Percentiles rank a stretch among this genome's conserved stretches.
These are phyloP conservation scores for Helianthus tuberosus DNA, from an alignment of 129 eudicot species.

Conservation along the genomic window DNA sequence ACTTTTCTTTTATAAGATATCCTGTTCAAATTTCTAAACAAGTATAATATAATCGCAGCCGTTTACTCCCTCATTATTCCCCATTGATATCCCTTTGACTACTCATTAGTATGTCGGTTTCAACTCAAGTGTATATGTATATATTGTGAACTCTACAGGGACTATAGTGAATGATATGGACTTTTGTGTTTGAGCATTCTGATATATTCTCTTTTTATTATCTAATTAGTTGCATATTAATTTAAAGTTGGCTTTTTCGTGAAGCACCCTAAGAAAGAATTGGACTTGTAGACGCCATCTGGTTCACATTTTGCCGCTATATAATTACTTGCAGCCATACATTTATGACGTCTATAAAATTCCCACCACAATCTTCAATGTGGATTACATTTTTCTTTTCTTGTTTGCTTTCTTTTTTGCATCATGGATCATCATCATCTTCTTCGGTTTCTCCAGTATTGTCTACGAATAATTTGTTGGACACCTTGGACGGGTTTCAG, in stretches of 20 bases:
- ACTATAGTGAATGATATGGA: no score
- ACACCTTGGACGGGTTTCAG: slow-evolving; percentile 30
- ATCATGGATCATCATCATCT: slow-evolving; percentile 29
- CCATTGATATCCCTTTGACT: no score
- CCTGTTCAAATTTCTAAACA: no score
- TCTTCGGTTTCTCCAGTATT: slow-evolving; percentile 23
- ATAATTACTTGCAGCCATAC: slow-evolving; percentile 22
- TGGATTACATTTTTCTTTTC: slow-evolving; percentile 18
- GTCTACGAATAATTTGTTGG: slow-evolving; percentile 12
- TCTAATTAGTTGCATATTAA: not conserved
- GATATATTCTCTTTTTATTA: not conserved
- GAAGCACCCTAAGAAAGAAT: slow-evolving; percentile 22
- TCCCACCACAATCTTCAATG: slow-evolving; percentile 17
- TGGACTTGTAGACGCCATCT: slow-evolving; percentile 26
- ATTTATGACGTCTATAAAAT: slow-evolving; percentile 9
- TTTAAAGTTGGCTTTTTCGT: slow-evolving; percentile 6
- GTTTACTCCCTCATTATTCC: no score
- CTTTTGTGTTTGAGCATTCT: no score
- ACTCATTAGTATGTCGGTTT: no score
- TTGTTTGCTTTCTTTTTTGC: slow-evolving; percentile 15
- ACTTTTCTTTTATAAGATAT: no score
- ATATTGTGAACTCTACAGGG: no score
- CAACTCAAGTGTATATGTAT: no score
- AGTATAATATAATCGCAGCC: no score
- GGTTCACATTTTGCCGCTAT: slow-evolving; percentile 16